Base-by-base conservation (phyloP, 345 rosid genomes). In the Bruguiera parviflora region DNA sequence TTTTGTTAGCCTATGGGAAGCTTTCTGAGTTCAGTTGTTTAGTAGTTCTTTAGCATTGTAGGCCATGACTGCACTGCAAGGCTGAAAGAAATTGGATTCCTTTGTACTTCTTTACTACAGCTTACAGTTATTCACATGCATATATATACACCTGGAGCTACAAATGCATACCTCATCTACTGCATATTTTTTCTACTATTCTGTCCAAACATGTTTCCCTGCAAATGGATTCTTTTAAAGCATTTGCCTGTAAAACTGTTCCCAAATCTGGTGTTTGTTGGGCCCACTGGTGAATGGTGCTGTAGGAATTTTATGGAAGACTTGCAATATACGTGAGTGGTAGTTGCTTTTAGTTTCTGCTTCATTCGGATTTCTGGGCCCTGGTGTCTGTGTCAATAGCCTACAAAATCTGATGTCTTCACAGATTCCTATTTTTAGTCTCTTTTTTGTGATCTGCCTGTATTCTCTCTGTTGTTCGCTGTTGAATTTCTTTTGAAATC, bases 341-440 rank as follows among this genome's bases (percentile, higher is more conserved):
- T 57, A 25, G 46, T 59, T 71, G 43, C 46, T 63, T 51, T 39
- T 31, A 56, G 21, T 51, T 64, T 68, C 55, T 68, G 55, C 53
- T 24, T 22, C 32, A 56, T 29, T 62, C 73, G 73, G 70, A 52
- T 39, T 61, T 73, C 63, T 74, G 77, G 79, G 75, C 71, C 75
- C 73, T 63, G 64, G 63, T 78, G 70, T 69, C 72, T 33, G 22
- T 35, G 19, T 65, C 31, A 29, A 60, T 35, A 43, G 68, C 15
- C 51, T 43, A 65, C 65, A 27, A 66, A 52, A 52, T 61, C 55
- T 66, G 4, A 56, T 58, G 11, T 67, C 47, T 76, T 58, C 10
- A 46, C 57, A 64, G 49, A 53, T 32, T 67, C 47, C 27, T 27
- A 9, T 24, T 53, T 53, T 53, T 21, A 21, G 4, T n/a, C 25